Base-by-base conservation (phyloP, 345 rosid genomes). In the Bruguiera parviflora region DNA sequence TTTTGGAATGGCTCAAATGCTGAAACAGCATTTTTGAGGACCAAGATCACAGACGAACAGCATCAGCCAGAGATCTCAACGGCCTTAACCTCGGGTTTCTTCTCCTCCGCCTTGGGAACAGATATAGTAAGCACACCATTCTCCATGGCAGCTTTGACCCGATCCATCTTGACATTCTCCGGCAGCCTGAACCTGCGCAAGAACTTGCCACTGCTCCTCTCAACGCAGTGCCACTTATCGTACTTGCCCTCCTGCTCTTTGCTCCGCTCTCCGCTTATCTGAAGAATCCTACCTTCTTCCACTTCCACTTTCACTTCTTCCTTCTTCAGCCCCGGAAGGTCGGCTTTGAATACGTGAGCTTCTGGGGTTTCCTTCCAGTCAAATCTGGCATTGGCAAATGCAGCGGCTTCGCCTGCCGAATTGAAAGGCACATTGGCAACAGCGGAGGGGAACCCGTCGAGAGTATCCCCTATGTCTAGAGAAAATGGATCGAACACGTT, bases 351-450 rank as follows among this genome's bases (percentile, higher is more conserved):
- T 21, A 76, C 28, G 69, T 71, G 72, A 20, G 75, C 72, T 56
- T 62, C 75, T 6, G 75, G 71, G 2, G 79, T 71, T 53, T 76
- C 79, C 13, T 71, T 76, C 79, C 79, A 71, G 52, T 76, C 75
- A 27, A 71, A 46, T 58, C 61, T 71, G 2, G 75, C 39, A 1
- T 56, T 67, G n/a, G 49, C 65, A 18, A 76, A 53, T 7, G 71
- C 64, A 22, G 75, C 43, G 8, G 68, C 21, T n/a, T 74, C 77
- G 5, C 28, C 21, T 0, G 67, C 52, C 9, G 61, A 65, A 43
- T 43, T 43, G 15, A 63, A 29, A 6, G 68, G 66, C 9, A 55
- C 43, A 35, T 49, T 53, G 49, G 49, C 49, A 43, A 43, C 5
- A 1, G 13, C 27, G 28, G 55, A 28, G 47, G 33, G 18, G 70